Base-by-base conservation (phyloP, 1,139 yeast genomes). In the Diutina siamensis region DNA sequence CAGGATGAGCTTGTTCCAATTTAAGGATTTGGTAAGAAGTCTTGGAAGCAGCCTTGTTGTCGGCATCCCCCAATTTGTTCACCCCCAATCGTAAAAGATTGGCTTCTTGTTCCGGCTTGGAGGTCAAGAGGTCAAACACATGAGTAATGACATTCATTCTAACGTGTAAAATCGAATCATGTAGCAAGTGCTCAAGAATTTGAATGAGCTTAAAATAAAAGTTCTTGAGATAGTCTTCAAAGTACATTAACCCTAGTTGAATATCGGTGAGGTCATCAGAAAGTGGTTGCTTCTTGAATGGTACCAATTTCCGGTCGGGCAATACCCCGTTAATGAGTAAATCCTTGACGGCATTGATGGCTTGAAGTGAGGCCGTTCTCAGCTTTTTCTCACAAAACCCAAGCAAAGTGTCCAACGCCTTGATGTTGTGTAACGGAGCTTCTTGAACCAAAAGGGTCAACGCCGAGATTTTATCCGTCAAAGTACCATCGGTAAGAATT, bases 81-180 rank as follows among this genome's bases (percentile, higher is more conserved):
- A 88, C 94, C 45, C 95, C 96, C 48, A 94, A 71, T 55, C 92
- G 76, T 55, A 92, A 71, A 53, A 94, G 69, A 60, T 94, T 92
- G 45, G 83, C 94, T 64, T 92, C 99, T 67, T 94, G 98, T 65
- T 92, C 99, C 2, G 99, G 97, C 60, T 89, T 92, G 15, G 83
- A 73, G 53, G 78, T 80, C 50, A 92, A 67, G 42, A 92, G 70
- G 50, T 86, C 95, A 54, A 89, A 84, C 40, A 89, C 74, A 57
- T 86, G 92, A 44, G 75, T 69, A 35, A 88, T 74, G 35, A 85
- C 79, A 51, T 78, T 85, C 71, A 83, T 74, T 60, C 95, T 78
- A 40, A 92, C 95, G 58, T 85, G 94, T 48, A 83, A 78, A 55
- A 92, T 88, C n/a, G 97, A 85, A 61, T 92, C 98, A 57, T 87